These are phyloP conservation scores for Sarocladium brachiariae DNA, from an alignment of 2,329 filamentous ascomycete species.

Conservation along the genomic window DNA sequence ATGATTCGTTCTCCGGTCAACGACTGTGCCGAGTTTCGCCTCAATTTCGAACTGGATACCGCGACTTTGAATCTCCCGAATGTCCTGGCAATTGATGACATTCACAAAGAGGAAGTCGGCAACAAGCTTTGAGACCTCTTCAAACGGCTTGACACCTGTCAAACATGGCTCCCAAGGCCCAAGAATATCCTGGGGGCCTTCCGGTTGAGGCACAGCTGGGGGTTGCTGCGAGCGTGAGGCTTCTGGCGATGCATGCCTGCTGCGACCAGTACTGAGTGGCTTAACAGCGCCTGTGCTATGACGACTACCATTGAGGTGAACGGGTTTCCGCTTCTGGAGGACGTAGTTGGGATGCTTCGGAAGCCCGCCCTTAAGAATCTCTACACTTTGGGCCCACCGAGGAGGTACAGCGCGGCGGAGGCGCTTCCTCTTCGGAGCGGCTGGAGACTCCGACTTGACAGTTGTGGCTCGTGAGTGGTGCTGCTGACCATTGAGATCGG, in stretches of 20 bases:
- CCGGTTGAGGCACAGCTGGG: conserved; percentile 15
- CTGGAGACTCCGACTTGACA: conserved; percentile 24
- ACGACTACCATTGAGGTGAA: conserved; percentile 15
- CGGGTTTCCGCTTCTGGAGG: conserved; percentile 32
- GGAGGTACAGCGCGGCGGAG: conserved; percentile 32
- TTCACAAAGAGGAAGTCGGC: conserved; percentile 74
- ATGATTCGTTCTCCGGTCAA: conserved; percentile 64
- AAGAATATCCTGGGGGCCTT: conserved; percentile 29
- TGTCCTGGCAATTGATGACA: conserved; percentile 61
- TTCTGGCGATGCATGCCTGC: conserved; percentile 42
- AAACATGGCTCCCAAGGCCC: conserved; percentile 62
- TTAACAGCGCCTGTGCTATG: conserved; percentile 22
- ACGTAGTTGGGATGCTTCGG: conserved; percentile 39
- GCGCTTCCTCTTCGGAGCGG: conserved; percentile 32
- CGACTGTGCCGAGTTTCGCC: conserved; percentile 80
- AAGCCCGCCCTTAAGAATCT: conserved; percentile 25
- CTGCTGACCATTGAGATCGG: conserved; percentile 37
- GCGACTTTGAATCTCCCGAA: conserved; percentile 53
- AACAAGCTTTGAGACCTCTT: conserved; percentile 68
- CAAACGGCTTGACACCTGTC: conserved; percentile 61
- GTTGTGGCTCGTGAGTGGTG: not conserved
- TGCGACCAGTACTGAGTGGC: conserved; percentile 24
- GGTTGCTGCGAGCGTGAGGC: conserved; percentile 17
- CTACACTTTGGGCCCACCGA: conserved; percentile 40
- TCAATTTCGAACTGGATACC: conserved; percentile 84